Percentiles rank a stretch among this genome's conserved stretches.
Conservation (phyloP, 768 basidiomycete species). For the Rhizopogon vinicolor region DNA sequence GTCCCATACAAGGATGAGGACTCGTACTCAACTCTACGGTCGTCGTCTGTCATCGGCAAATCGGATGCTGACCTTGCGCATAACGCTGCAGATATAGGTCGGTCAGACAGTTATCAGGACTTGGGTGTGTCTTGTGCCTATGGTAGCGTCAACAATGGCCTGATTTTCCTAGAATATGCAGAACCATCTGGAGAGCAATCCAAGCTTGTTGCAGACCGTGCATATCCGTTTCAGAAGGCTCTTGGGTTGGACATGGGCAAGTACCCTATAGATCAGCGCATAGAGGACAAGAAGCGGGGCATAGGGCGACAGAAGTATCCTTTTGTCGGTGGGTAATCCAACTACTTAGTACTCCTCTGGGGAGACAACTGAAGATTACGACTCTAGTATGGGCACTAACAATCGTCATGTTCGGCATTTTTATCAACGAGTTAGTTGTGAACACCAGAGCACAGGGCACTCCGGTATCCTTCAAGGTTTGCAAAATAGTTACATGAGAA, state of each 20-base stretch:
- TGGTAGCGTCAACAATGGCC: background rate
- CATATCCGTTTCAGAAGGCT: constrained; percentile 35
- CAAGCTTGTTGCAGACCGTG: constrained; percentile 34
- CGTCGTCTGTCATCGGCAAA: constrained; percentile 14
- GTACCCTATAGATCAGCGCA: constrained; percentile 72
- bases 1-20: constrained; percentile 21
- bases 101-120: constrained; percentile 42
- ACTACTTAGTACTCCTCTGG: background rate
- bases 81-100: constrained; percentile 39
- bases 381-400: constrained; percentile 59
- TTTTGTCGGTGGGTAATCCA: constrained; percentile 54
- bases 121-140: constrained; percentile 35
- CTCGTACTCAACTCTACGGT: constrained; percentile 5
- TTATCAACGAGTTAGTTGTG: constrained; percentile 82
- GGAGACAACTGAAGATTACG: background rate
- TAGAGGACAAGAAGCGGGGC: constrained; percentile 84
- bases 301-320: constrained; percentile 81
- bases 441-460: constrained; percentile 76
- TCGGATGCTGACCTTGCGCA: constrained; percentile 37
- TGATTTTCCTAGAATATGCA: constrained; percentile 49
- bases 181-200: constrained; percentile 38
- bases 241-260: constrained; percentile 34
- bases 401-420: constrained; percentile 61
- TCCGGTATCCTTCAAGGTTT: constrained; percentile 80
- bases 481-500: constrained; percentile 7